Evolutionary conservation across 441 rosid genomes (phyloP).

Genomic region (Aleurites moluccanus): DNA sequence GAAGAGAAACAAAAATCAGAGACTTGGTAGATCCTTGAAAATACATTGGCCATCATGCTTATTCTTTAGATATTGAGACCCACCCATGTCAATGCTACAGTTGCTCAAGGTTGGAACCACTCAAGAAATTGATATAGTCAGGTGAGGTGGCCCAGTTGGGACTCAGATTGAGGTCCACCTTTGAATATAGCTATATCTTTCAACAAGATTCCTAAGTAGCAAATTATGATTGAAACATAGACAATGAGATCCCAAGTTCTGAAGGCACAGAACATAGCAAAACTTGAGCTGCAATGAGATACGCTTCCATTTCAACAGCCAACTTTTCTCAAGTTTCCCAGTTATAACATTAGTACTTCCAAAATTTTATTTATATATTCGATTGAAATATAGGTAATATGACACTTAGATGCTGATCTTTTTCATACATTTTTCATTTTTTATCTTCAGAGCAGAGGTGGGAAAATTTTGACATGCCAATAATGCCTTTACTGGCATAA

Average conservation of each 20-base stretch:
- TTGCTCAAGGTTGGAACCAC: not conserved
- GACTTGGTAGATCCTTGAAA: not conserved
- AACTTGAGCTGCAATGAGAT: not conserved
- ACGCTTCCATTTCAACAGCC: not conserved
- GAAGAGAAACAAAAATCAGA: conserved; percentile 1
- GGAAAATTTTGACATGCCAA: conserved; percentile 6
- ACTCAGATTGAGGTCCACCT: not conserved
- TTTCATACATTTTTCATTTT: not conserved
- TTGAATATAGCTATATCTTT: too few relatives aligned
- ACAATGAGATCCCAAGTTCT: not conserved
- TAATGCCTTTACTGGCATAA: not conserved
- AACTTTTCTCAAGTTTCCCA: not conserved
- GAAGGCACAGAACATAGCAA: not conserved
- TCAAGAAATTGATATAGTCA: not conserved
- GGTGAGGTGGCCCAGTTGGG: not conserved
- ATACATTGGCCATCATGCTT: not conserved
- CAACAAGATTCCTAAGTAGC: not conserved
- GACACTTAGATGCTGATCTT: not conserved
- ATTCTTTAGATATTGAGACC: not conserved
- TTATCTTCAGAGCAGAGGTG: not conserved
- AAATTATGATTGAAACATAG: not conserved
- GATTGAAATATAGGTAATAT: not conserved
- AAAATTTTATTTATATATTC: not conserved
- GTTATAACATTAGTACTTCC: not conserved
- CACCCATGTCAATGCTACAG: not conserved